Evolutionary conservation across 1,139 yeast species (phyloP), one percentile per base, ranked within the genome.

Genomic region (Taiozyma sp.): DNA sequence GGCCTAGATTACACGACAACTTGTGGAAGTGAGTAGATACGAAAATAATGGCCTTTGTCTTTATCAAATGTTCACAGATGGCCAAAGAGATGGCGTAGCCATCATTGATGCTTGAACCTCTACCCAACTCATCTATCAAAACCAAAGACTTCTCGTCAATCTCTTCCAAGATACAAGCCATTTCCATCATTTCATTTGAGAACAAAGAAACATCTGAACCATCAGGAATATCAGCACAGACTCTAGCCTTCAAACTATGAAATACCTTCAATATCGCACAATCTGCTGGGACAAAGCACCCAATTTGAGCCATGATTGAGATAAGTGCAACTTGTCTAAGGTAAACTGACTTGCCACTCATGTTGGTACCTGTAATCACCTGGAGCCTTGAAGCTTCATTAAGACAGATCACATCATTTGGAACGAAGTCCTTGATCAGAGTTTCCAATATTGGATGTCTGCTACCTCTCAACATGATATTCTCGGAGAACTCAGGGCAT

Each of bases 271-370:
- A 52, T 13, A 57, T 61, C 0, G 74, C 78, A 57, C 63, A 69
- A 27, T 68, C 71, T 9, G 78, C 78, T 0, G 81, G 80, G 0
- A 76, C 63, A 38, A 65, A 72, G 14, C 73, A 68, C 0, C 80
- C 80, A 48, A 74, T 72, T 56, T 76, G 81, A 1, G 76, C 72
- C 73, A 76, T 67, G 6, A 76, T 69, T 2, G 66, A 63, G 4
- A 74, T 54, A 13, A 74, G 54, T 1, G 75, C 72, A 22, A 73
- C 55, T 53, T 75, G 79, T 48, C 67, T 71, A 40, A 76, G 56
- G 51, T 73, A 75, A 2, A 74, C 71, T 0, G 80, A 74, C 56
- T 77, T 76, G 1, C 80, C 81, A 52, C 79, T 74, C 76, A 72
- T 74, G 46, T 77, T 76, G 23, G 75, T 71, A 0, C 80, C 80